Evolutionary conservation across 805 yeast species (phyloP).

Genomic region (Saccharomycopsis fibuligera): DNA sequence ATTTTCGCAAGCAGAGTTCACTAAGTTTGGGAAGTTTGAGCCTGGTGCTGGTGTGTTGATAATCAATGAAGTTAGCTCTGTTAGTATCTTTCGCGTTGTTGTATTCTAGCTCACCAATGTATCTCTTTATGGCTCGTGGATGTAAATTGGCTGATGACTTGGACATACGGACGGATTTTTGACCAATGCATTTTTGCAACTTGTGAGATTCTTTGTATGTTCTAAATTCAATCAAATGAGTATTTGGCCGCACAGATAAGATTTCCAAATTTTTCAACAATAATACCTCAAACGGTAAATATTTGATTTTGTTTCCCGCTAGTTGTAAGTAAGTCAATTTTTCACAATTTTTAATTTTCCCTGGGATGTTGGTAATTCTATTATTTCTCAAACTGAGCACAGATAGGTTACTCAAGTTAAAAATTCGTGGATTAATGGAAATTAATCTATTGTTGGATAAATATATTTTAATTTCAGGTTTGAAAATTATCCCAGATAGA

Average conservation of each 20-base stretch:
- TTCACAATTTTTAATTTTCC: conserved; percentile 11
- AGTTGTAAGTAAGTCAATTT: conserved; percentile 17
- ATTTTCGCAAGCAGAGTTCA: conserved; percentile 16
- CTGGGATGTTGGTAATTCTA: conserved; percentile 16
- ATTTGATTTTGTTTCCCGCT: conserved; percentile 16
- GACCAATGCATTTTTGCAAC: not conserved
- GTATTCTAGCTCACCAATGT: conserved; percentile 13
- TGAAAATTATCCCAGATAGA: conserved; percentile 4
- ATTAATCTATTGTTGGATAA: conserved; percentile 14
- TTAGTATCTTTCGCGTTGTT: not conserved
- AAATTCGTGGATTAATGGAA: conserved; percentile 19
- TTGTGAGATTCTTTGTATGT: conserved; percentile 8
- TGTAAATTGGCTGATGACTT: not conserved
- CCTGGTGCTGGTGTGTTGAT: not conserved
- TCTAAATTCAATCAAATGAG: conserved; percentile 10
- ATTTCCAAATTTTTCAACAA: conserved; percentile 14
- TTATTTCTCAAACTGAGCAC: conserved; percentile 20
- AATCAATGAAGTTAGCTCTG: not conserved
- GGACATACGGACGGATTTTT: not conserved
- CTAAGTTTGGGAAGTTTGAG: conserved; percentile 13
- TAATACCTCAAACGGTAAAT: conserved; percentile 15
- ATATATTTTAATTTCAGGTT: conserved; percentile 16
- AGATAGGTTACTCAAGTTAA: conserved; percentile 13
- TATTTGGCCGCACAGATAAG: conserved; percentile 17
- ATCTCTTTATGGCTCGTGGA: not conserved